Percentiles rank a stretch among this genome's conserved stretches.
phyloP scores from a whole-genome alignment of 352 stramenopile genomes.

The Globisporangium paroecandrum region DNA sequence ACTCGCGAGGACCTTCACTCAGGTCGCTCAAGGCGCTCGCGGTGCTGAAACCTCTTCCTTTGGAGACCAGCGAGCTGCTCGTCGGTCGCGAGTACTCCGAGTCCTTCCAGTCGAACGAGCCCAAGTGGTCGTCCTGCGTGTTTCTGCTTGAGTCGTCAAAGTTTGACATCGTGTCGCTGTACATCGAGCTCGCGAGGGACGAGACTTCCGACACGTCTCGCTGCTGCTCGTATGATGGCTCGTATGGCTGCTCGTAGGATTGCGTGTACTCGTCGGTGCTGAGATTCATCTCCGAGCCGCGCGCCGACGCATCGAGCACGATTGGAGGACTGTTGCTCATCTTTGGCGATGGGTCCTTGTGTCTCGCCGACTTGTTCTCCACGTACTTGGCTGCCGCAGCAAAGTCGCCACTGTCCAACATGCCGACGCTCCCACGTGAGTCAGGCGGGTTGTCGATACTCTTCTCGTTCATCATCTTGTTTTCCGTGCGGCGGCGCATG shows the following conservation, averaged over 20 bases:
- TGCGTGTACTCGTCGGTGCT: constrained; percentile 19
- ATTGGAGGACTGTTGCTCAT: constrained; percentile 35
- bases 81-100: constrained; percentile 31
- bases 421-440: constrained; percentile 30
- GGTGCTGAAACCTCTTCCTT: constrained; percentile 41
- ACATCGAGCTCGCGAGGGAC: constrained; percentile 38
- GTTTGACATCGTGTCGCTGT: constrained; percentile 48
- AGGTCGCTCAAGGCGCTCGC: constrained; percentile 36
- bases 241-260: constrained; percentile 11
- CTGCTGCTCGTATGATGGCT: background rate
- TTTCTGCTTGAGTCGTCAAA: constrained; percentile 45
- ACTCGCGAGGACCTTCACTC: constrained; percentile 35
- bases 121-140: constrained; percentile 39
- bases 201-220: constrained; percentile 47
- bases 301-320: constrained; percentile 36
- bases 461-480: constrained; percentile 31
- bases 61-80: constrained; percentile 22
- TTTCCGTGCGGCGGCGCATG: constrained; percentile 43
- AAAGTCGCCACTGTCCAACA: constrained; percentile 34
- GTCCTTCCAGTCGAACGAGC: constrained; percentile 44
- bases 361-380: constrained; percentile 42
- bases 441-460: constrained; percentile 17
- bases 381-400: constrained; percentile 30
- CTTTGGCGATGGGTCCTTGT: constrained; percentile 32
- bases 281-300: constrained; percentile 41